Conservation (phyloP, 225 moss, liverwort and hornwort genomes). For the Pseudoscleropodium purum region DNA sequence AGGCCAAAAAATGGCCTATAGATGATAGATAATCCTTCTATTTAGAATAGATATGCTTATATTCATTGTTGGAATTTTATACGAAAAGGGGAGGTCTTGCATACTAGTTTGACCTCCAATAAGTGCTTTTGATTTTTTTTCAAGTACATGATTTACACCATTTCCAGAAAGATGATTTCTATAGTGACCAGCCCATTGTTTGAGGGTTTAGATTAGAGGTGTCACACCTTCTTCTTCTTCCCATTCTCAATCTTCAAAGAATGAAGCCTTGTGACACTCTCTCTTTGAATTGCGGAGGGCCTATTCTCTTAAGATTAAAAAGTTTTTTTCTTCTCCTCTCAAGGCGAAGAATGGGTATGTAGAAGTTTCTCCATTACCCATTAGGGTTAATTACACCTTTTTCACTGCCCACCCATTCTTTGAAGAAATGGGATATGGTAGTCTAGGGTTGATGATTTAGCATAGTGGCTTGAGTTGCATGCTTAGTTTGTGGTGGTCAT, state of each 20-base stretch:
- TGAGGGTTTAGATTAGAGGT: too few species aligned
- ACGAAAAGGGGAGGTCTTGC: accelerated
- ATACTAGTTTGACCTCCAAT: neutral
- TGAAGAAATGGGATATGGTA: too few species aligned
- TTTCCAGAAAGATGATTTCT: neutral
- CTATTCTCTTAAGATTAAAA: neutral
- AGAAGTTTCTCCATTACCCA: too few species aligned
- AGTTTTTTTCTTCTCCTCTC: neutral
- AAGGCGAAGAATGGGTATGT: accelerated
- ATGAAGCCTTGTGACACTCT: accelerated
- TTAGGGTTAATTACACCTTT: too few species aligned
- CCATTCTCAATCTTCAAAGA: neutral
- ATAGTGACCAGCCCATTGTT: accelerated
- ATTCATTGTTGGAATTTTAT: neutral
- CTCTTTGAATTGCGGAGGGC: accelerated
- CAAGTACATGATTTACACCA: accelerated
- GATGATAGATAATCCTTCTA: accelerated
- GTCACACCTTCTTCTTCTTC: neutral
- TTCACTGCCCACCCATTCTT: too few species aligned
- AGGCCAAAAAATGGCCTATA: accelerated
- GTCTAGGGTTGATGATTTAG: too few species aligned
- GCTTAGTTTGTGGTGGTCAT: too few species aligned
- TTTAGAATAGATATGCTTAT: accelerated
- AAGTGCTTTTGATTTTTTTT: neutral
- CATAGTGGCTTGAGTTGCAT: too few species aligned